Evolutionary conservation across 345 rosid genomes (phyloP).

Genomic region (Citrus australasica): DNA sequence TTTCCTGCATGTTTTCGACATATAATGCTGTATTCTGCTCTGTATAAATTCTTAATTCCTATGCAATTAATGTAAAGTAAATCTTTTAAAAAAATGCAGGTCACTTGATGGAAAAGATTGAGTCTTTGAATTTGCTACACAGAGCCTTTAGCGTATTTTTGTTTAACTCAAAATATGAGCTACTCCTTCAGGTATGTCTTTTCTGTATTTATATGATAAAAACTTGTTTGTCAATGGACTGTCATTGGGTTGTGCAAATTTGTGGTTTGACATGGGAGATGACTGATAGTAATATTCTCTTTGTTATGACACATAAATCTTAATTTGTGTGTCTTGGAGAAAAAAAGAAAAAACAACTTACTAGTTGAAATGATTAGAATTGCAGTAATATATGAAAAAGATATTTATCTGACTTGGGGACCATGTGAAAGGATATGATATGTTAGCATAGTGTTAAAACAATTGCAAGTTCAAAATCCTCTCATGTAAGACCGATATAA

Average conservation of each 20-base stretch:
- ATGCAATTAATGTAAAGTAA: background rate
- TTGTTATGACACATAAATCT: background rate
- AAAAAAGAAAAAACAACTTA: too few relatives aligned
- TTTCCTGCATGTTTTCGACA: background rate
- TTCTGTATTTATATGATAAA: background rate
- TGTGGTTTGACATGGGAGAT: background rate
- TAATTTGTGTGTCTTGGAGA: background rate
- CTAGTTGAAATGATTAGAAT: background rate
- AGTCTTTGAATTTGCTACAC: slow-evolving; percentile 71
- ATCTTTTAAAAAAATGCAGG: slow-evolving; percentile 43
- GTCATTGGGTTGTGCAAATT: background rate
- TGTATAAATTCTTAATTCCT: background rate
- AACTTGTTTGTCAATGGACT: background rate
- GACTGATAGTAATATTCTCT: background rate
- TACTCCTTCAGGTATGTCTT: slow-evolving; percentile 83
- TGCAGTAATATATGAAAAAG: too few relatives aligned
- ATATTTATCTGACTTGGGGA: background rate
- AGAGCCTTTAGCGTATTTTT: slow-evolving; percentile 98
- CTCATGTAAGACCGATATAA: background rate
- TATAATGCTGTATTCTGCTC: background rate
- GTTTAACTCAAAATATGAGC: slow-evolving; percentile 89
- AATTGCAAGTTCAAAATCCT: background rate
- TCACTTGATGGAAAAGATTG: slow-evolving; percentile 94
- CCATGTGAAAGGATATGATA: background rate
- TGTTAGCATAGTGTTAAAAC: background rate